Evolutionary conservation across 306 rosid genomes (phyloP).

Genomic region (Datisca glomerata): DNA sequence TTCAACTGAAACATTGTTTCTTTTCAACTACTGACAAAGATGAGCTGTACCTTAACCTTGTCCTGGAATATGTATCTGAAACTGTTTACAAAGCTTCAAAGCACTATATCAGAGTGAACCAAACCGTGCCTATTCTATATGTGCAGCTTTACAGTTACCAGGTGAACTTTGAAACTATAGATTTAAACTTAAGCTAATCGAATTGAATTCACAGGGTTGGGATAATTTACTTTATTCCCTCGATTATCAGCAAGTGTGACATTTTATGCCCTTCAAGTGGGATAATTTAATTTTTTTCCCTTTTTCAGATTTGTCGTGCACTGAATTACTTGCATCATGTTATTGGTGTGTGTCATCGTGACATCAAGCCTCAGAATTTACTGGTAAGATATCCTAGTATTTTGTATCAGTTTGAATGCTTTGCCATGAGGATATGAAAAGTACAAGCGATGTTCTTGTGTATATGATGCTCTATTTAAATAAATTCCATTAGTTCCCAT

Average conservation of each 20-base stretch:
- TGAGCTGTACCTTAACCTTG: constrained; percentile 87
- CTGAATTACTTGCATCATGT: constrained; percentile 74
- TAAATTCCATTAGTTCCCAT: too few relatives aligned
- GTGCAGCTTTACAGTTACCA: constrained; percentile 75
- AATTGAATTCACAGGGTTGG: too few relatives aligned
- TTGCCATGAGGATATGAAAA: too few relatives aligned
- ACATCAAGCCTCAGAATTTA: constrained; percentile 87
- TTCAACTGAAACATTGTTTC: constrained; percentile 73
- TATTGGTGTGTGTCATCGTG: constrained; percentile 87
- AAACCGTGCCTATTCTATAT: constrained; percentile 53
- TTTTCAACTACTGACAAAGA: constrained; percentile 83
- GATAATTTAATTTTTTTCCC: constrained; percentile 11
- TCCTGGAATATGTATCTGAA: constrained; percentile 74
- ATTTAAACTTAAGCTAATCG: too few relatives aligned
- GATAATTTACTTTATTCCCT: too few relatives aligned
- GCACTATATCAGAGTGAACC: constrained; percentile 45
- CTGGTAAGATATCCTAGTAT: constrained; percentile 33
- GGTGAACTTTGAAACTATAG: constrained; percentile 23
- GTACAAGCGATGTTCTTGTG: too few relatives aligned
- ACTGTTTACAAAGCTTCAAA: constrained; percentile 80
- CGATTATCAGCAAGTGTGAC: too few relatives aligned
- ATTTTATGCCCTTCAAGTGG: too few relatives aligned
- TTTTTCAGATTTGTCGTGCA: constrained; percentile 83
- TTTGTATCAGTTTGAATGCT: neutral
- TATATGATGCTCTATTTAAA: too few relatives aligned